Evolutionary conservation across 1,284 basidiomycete species (phyloP).

Genomic region (Meripilus lineatus): DNA sequence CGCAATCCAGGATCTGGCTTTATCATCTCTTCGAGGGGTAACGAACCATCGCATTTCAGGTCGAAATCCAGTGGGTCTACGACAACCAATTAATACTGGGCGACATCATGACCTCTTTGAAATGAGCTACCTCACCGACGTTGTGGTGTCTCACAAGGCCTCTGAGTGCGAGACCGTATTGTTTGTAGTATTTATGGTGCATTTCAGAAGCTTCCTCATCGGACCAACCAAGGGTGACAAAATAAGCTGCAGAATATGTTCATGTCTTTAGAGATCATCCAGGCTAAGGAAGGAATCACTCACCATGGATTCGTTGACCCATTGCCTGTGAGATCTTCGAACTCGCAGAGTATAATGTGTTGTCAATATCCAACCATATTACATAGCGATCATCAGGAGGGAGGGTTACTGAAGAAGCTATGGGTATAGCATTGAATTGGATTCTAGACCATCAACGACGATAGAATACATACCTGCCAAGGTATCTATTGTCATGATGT

Average conservation of each 20-base stretch:
- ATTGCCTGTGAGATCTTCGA: slow-evolving; percentile 77
- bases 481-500: background rate
- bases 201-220: slow-evolving; percentile 70
- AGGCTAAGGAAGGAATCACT: background rate
- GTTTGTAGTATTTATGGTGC: slow-evolving; percentile 72
- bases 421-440: background rate
- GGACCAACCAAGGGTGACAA: slow-evolving; percentile 62
- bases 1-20: slow-evolving; percentile 59
- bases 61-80: slow-evolving; percentile 86
- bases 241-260: slow-evolving; percentile 53
- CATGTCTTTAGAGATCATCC: slow-evolving; percentile 2
- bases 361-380: slow-evolving; percentile 85
- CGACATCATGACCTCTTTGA: background rate
- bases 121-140: slow-evolving; percentile 48
- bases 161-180: slow-evolving; percentile 83
- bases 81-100: background rate
- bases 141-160: slow-evolving; percentile 77
- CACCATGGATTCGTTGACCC: slow-evolving; percentile 77
- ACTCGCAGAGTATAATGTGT: slow-evolving; percentile 78
- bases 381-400: slow-evolving; percentile 48
- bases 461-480: background rate
- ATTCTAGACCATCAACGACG: background rate
- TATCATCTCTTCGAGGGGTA: slow-evolving; percentile 82
- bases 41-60: slow-evolving; percentile 74
- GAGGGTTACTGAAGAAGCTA: background rate